A percentile compares a stretch with the other conserved stretches of the same genome.
Evolutionary conservation across 2,329 filamentous ascomycete species (phyloP).

Genomic region (Lasiodiplodia sp.): DNA sequence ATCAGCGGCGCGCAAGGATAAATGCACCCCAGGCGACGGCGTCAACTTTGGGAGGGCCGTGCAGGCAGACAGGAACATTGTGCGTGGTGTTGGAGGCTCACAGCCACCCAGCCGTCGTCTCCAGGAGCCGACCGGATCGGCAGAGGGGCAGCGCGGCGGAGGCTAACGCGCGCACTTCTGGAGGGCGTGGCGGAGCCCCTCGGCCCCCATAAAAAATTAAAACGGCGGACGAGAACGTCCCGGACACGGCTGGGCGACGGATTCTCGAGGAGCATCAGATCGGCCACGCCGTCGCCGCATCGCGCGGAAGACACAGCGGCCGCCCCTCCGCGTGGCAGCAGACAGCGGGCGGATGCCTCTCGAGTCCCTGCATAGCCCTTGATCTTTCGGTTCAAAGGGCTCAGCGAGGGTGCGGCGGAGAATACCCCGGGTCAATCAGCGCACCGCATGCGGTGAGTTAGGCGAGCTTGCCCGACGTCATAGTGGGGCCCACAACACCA

Average conservation of each 20-base stretch:
- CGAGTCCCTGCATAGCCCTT: slow-evolving; percentile 17
- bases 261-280: slow-evolving; percentile 24
- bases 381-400: slow-evolving; percentile 17
- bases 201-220: slow-evolving; percentile 26
- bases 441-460: slow-evolving; percentile 25
- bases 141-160: slow-evolving; percentile 28
- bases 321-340: not conserved
- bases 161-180: slow-evolving; percentile 4
- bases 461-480: slow-evolving; percentile 26
- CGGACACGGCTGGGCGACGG: slow-evolving; percentile 4
- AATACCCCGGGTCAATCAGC: slow-evolving; percentile 19
- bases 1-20: slow-evolving; percentile 17
- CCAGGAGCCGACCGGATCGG: slow-evolving; percentile 23
- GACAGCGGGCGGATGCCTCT: not conserved
- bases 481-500: slow-evolving; percentile 28
- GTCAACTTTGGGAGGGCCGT: slow-evolving; percentile 3
- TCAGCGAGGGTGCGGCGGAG: slow-evolving; percentile 14
- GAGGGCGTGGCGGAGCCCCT: slow-evolving; percentile 25
- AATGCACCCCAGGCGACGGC: slow-evolving; percentile 23
- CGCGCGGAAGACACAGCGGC: not conserved
- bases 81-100: slow-evolving; percentile 26
- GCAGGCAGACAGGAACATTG: slow-evolving; percentile 13
- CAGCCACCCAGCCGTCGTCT: not conserved
- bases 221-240: slow-evolving; percentile 24
- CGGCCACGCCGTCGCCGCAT: slow-evolving; percentile 2